Evolutionary conservation across 1,139 yeast species (phyloP), one percentile per base, ranked within the genome.

Genomic region (Lodderomyces metapsilosis): DNA sequence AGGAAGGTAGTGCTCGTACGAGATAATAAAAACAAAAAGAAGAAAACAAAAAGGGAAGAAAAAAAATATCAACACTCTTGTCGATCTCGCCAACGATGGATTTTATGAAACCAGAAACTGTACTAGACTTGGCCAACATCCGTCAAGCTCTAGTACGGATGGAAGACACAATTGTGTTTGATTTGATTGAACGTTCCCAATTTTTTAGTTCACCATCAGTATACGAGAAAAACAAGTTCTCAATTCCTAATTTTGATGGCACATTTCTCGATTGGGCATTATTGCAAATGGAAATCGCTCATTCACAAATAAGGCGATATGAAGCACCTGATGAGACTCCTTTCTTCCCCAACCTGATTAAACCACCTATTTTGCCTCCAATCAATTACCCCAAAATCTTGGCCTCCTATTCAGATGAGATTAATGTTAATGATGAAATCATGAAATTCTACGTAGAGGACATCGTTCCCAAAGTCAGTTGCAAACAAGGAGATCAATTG

Each of bases 321-420:
- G 92, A 89, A 58, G 91, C 97, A 0, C 98, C 98, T 0, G 98
- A 92, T 61, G 96, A 92, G 62, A 74, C 79, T n/a, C 92, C 98
- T 3, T 92, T 89, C 59, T 89, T 84, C 69, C 95, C 95, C 1
- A 66, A 78, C 21, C 68, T 74, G 25, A 68, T 92, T 41, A 68
- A 76, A 38, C 73, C 76, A 18, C 80, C 95, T 3, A 78, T 92
- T 43, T 68, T 92, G 41, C 98, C 98, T 3, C 71, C 87, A 10
- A 69, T 89, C 34, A 68, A 84, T 44, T 88, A 88, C 58, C 96
- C 98, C 7, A 76, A 76, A 50, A 74, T 89, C 4, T 71, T 92
- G 47, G 95, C 96, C 0, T 62, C 75, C 1, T 87, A 84, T 62
- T 74, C 87, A 10, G 74, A 80, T 50, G 88, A 88, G 45, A 72